Evolutionary conservation across 2,329 filamentous ascomycete species (phyloP), one percentile per base, ranked within the genome.

Genomic region (Elsinoe australis): DNA sequence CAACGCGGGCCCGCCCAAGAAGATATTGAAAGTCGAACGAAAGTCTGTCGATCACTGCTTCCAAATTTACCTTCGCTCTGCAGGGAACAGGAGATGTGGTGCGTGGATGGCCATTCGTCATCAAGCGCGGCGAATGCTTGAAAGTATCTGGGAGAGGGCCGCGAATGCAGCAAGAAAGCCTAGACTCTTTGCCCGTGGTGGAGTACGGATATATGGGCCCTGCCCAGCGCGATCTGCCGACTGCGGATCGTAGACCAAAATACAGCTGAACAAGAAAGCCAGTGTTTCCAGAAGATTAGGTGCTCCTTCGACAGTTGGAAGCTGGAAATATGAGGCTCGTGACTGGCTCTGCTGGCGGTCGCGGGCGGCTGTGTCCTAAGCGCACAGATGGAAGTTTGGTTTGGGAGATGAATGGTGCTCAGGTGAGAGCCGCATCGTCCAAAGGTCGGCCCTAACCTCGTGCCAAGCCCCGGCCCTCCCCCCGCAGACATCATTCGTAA

Each of bases 71-170:
- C 12, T 28, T 26, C 39, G 31, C 24, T 31, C 39, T 44, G 39
- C 39, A 44, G 39, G 39, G 24, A 6, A 32, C 39, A 44, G 39
- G 39, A 44, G 39, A 21, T 15, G 24, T 44, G 39, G 26, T 44
- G 39, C 39, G 39, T 44, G 39, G 39, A 44, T 22, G 24, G 17
- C 39, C 39, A 32, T 44, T 44, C 39, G 39, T 44, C 39, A 44
- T 44, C 39, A 12, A 44, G 14, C 21, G 39, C n/a, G 24, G 39
- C 26, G 15, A 31, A 32, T 17, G 24, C 21, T 12, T 31, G 19
- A 7, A 24, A 44, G 39, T 17, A 24, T 26, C 32, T n/a, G 18
- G 14, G 21, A 44, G 26, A 31, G 21, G 39, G 39, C 39, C 39
- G 39, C 39, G 39, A 44, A 44, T 44, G 28, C 39, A 44, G 28